Evolutionary conservation across 148 eudicot species (phyloP).

Genomic region (Tetragonia tetragonoides): DNA sequence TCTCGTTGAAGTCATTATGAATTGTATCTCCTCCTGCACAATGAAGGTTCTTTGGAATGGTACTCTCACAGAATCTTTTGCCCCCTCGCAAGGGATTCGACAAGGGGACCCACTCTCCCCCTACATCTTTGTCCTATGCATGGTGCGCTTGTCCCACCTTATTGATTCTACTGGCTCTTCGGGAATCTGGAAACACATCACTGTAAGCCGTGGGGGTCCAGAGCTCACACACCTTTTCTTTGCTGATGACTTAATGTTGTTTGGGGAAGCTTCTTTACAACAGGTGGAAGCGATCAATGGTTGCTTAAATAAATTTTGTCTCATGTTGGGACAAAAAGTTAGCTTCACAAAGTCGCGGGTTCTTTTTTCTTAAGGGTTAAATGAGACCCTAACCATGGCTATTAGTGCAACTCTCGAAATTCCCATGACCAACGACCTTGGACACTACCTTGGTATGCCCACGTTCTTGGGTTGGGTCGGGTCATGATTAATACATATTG

Average conservation of each 20-base stretch:
- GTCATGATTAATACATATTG: neutral
- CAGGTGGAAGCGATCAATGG: neutral
- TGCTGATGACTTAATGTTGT: neutral
- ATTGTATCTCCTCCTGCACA: neutral
- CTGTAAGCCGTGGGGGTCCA: neutral
- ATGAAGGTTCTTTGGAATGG: constrained; percentile 4
- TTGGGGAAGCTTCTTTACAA: neutral
- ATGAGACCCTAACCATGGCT: neutral
- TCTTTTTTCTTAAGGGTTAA: neutral
- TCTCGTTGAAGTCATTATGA: neutral
- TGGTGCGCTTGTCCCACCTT: neutral
- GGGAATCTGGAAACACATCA: neutral
- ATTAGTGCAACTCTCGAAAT: neutral
- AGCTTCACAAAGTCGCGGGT: neutral
- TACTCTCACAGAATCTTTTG: neutral
- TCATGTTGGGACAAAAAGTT: neutral
- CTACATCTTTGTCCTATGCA: neutral
- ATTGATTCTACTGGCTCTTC: neutral
- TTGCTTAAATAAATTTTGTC: neutral
- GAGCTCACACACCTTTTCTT: neutral
- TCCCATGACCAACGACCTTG: neutral
- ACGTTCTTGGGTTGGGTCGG: neutral
- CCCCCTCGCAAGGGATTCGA: neutral
- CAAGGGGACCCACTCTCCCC: constrained; percentile 11
- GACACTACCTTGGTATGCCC: neutral